A percentile compares a stretch with the other conserved stretches of the same genome.
These are phyloP conservation scores for Pythium myriotylum DNA, from an alignment of 352 stramenopile genomes.

Conservation along the genomic window DNA sequence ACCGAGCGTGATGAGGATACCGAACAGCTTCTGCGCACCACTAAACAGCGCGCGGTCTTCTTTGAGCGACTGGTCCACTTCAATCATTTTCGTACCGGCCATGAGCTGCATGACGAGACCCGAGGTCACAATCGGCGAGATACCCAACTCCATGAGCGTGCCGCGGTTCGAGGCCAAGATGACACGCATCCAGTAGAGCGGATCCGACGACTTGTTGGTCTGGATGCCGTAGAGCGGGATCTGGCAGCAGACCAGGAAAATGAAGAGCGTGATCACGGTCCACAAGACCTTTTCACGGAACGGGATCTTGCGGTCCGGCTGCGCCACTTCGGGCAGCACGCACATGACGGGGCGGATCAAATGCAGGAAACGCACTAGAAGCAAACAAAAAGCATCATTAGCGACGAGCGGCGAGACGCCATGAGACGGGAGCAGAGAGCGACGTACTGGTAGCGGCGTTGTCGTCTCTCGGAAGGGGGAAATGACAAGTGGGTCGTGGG, in stretches of 20 bases:
- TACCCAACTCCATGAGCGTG: constrained; percentile 98
- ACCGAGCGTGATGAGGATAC: constrained; percentile 98
- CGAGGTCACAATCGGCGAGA: constrained; percentile 99
- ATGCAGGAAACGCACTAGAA: constrained; percentile 95
- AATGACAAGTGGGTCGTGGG: constrained; percentile 27
- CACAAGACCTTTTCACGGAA: constrained; percentile 99
- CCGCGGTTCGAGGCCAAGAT: constrained; percentile 99
- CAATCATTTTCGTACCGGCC: constrained; percentile 98
- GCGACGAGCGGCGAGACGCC: neutral
- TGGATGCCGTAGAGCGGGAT: constrained; percentile 99
- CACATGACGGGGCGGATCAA: constrained; percentile 98
- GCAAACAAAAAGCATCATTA: constrained; percentile 8
- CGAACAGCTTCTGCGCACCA: constrained; percentile 99
- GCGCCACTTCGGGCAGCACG: constrained; percentile 97
- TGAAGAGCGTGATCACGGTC: constrained; percentile 99
- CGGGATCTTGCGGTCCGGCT: constrained; percentile 97
- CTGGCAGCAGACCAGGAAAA: constrained; percentile 99
- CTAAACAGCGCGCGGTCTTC: constrained; percentile 98
- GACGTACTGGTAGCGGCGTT: constrained; percentile 28
- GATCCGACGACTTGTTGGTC: constrained; percentile 98
- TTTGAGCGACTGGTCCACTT: constrained; percentile 99
- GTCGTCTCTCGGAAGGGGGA: constrained; percentile 28
- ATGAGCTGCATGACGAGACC: constrained; percentile 99
- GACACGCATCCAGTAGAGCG: constrained; percentile 99
- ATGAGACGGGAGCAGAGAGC: neutral